Evolutionary conservation across 2,329 filamentous ascomycete genomes (phyloP).

Genomic region (Clonostachys rosea): DNA sequence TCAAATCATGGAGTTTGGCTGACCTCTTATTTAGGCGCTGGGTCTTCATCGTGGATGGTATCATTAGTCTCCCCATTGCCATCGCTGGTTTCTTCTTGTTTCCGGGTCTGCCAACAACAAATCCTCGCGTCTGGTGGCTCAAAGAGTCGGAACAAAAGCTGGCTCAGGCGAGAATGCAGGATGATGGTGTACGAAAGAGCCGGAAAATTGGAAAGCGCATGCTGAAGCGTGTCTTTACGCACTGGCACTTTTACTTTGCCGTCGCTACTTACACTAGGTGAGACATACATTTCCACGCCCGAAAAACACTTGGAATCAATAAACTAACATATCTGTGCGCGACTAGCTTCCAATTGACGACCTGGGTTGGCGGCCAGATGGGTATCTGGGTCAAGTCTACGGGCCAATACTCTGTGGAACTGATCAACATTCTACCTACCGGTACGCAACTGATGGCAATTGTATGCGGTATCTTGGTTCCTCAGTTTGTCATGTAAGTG

Average conservation of each 20-base stretch:
- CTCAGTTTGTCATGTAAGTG: constrained; percentile 47
- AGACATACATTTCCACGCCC: neutral
- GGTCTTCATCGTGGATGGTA: constrained; percentile 30
- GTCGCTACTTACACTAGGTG: constrained; percentile 28
- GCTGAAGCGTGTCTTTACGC: constrained; percentile 27
- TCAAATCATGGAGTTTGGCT: neutral
- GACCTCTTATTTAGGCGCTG: constrained; percentile 49
- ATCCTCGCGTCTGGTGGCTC: constrained; percentile 30
- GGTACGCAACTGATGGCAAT: constrained; percentile 50
- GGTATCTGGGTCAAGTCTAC: constrained; percentile 37
- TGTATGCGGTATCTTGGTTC: constrained; percentile 55
- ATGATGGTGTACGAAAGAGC: constrained; percentile 33
- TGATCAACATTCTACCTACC: constrained; percentile 40
- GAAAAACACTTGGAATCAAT: too few species aligned
- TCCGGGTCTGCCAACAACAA: constrained; percentile 36
- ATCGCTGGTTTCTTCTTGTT: constrained; percentile 23
- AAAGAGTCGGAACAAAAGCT: constrained; percentile 54
- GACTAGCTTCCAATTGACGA: constrained; percentile 28
- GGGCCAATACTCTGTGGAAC: constrained; percentile 20
- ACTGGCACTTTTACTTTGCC: constrained; percentile 39
- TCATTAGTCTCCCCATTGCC: constrained; percentile 26
- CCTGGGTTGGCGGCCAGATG: constrained; percentile 27
- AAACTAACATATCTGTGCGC: too few species aligned
- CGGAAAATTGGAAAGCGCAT: constrained; percentile 28
- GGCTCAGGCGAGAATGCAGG: constrained; percentile 64